Evolutionary conservation across 1,284 basidiomycete species (phyloP).

Genomic region (Erythrobasidium hasegawianum): DNA sequence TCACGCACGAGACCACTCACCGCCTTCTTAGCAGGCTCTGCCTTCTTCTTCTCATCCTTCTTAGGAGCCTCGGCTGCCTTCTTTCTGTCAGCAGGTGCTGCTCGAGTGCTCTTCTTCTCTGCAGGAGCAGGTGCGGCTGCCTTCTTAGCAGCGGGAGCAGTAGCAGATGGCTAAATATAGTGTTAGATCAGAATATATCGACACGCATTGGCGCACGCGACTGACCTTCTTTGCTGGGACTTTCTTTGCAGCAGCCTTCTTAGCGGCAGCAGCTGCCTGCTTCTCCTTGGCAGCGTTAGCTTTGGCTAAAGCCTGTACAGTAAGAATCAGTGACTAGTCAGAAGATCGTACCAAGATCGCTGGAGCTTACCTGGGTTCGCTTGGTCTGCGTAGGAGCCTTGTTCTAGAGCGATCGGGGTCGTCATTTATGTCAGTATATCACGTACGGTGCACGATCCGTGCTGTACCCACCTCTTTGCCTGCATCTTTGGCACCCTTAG

Average conservation of each 20-base stretch:
- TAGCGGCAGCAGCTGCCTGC: constrained; percentile 19
- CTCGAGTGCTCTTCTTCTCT: constrained; percentile 25
- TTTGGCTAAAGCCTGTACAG: constrained; percentile 5
- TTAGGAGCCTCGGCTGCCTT: constrained; percentile 6
- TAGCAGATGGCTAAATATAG: constrained; percentile 1
- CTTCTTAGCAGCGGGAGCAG: constrained; percentile 13
- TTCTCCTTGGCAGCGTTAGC: constrained; percentile 31
- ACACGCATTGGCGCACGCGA: neutral
- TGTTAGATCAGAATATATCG: neutral
- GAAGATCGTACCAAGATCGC: neutral
- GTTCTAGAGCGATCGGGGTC: constrained; percentile 12
- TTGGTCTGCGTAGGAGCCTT: constrained; percentile 28
- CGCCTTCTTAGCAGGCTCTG: constrained; percentile 12
- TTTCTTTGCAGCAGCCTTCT: constrained; percentile 32
- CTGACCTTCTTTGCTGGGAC: constrained; percentile 31
- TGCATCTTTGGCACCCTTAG: constrained; percentile 6
- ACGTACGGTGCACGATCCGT: neutral
- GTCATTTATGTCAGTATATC: neutral
- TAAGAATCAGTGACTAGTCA: neutral
- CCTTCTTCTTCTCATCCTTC: constrained; percentile 22
- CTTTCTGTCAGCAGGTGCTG: constrained; percentile 6
- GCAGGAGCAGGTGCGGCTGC: constrained; percentile 15
- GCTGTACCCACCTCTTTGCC: constrained; percentile 30
- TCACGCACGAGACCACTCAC: neutral
- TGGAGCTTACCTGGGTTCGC: constrained; percentile 9